Evolutionary conservation across 2,329 filamentous ascomycete genomes (phyloP), one percentile per base, ranked within the genome.

Genomic region (Talaromyces pinophilus): DNA sequence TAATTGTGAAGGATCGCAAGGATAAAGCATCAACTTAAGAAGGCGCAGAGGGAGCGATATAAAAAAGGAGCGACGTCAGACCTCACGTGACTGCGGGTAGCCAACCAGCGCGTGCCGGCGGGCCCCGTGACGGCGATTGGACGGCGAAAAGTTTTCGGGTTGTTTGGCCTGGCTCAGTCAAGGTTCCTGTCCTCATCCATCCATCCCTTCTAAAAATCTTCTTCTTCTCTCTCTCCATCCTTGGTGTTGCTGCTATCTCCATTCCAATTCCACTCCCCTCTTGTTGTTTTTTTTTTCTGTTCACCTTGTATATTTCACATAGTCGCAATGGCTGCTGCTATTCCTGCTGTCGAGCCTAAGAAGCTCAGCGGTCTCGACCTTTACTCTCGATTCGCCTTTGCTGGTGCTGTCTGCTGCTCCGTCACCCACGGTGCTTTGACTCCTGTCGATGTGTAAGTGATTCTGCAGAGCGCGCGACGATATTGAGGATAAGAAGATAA

Each of bases 361-460:
- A 84, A 87, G 80, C 84, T 88, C 71, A 84, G 80, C 72, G 88
- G 89, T 70, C 59, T 93, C 72, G 84, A 81, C 68, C 92, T 99
- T 75, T 98, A 98, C 90, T 92, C 92, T 76, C 89, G 92, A 83
- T 97, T 97, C 85, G 94, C 95, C 83, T 91, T 99, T 77, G 93
- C 95, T 76, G 95, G 95, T 84, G 95, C 95, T 76, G 85, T 98
- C 86, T 97, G 95, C 90, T 99, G 95, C 84, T 95, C 93, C 75
- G 85, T 98, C 84, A 99, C 95, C 79, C 95, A 99, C 88, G 95
- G 94, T 82, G 91, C 87, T 78, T 89, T 98, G 76, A 99, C 95
- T 74, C 95, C 95, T 79, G 93, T 99, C 82, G 95, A 99, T 91
- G 95, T 99, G 94, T 98, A 95, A 83, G 94, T 54, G 11, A 8